Base-by-base conservation (phyloP, 148 eudicot genomes). In the Cornus controversa region DNA sequence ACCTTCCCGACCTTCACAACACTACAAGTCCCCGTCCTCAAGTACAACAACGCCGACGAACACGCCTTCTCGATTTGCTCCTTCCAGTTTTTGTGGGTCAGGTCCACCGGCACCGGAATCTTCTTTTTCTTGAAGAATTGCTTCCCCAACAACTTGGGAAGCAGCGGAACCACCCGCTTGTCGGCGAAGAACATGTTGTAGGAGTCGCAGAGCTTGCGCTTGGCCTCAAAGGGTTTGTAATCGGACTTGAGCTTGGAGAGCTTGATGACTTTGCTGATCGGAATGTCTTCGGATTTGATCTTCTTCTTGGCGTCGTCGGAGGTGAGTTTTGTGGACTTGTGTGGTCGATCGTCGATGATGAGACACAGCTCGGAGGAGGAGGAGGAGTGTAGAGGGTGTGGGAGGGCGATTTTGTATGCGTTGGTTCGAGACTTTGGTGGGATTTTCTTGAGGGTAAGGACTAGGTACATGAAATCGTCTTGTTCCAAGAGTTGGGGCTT, bases 11-110 rank as follows among this genome's bases (percentile, higher is more conserved):
- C 89, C 77, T 79, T 91, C 65, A 93, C 80, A 69, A 88, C 91
- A 75, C 92, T 72, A 79, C 99, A 96, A 78, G 88, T 96, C 74
- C 99, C 99, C 0, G 88, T 88, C 81, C 81, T 84, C 67, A 96
- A 45, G 74, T 84, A 88, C 79, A 91, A 66, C 80, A 93, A 67
- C 6, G 87, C 93, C 26, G 91, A 84, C 15, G 72, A 40, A 60
- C 89, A 88, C 18, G 84, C 86, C 81, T 86, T 84, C 71, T 87
- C 97, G 54, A 96, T 90, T 82, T 96, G 92, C 75, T 83, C 93
- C 81, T 88, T 93, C 93, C 97, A 88, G 68, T 90, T 93, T 54
- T 80, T 80, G 37, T 87, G 85, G 2, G 81, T 80, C 85, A 96
- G 63, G 53, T 91, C 96, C 70, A 96, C 82, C 6, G 90, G 86